Conservation (phyloP, 2,329 filamentous ascomycete genomes). For the Cadophora gregata region DNA sequence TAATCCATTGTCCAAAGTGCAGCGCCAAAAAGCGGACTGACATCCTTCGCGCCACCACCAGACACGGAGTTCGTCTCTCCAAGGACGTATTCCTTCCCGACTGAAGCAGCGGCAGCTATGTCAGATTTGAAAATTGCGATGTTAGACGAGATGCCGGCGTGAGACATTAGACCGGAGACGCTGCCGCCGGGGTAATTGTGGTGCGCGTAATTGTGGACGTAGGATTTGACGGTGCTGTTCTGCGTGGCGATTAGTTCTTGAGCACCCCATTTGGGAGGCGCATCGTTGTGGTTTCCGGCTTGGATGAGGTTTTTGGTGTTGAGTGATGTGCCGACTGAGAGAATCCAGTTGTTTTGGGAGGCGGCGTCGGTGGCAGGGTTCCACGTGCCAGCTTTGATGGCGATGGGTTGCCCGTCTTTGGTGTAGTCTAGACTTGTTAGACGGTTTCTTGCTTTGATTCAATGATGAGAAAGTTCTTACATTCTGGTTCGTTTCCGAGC, state of each 20-base stretch:
- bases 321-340: slow-evolving; percentile 35
- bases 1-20: slow-evolving; percentile 43
- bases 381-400: slow-evolving; percentile 34
- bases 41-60: slow-evolving; percentile 37
- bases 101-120: slow-evolving; percentile 31
- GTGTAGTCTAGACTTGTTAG: slow-evolving; percentile 44
- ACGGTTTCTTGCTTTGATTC: neutral
- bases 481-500: slow-evolving; percentile 63
- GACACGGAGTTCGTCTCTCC: slow-evolving; percentile 44
- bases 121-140: slow-evolving; percentile 34
- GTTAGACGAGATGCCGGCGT: slow-evolving; percentile 37
- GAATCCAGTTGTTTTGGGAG: slow-evolving; percentile 40
- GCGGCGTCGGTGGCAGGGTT: slow-evolving; percentile 36
- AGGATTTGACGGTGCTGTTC: slow-evolving; percentile 34
- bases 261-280: slow-evolving; percentile 41
- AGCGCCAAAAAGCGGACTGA: slow-evolving; percentile 40
- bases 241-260: slow-evolving; percentile 38
- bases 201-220: slow-evolving; percentile 40
- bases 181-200: slow-evolving; percentile 50
- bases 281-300: slow-evolving; percentile 39
- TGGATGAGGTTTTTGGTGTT: slow-evolving; percentile 35
- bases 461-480: slow-evolving; percentile 44
- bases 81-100: slow-evolving; percentile 41
- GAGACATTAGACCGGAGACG: slow-evolving; percentile 38
- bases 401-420: slow-evolving; percentile 42